Base-by-base conservation (phyloP, 2,329 filamentous ascomycete genomes). In the Colletotrichum gloeosporioides region DNA sequence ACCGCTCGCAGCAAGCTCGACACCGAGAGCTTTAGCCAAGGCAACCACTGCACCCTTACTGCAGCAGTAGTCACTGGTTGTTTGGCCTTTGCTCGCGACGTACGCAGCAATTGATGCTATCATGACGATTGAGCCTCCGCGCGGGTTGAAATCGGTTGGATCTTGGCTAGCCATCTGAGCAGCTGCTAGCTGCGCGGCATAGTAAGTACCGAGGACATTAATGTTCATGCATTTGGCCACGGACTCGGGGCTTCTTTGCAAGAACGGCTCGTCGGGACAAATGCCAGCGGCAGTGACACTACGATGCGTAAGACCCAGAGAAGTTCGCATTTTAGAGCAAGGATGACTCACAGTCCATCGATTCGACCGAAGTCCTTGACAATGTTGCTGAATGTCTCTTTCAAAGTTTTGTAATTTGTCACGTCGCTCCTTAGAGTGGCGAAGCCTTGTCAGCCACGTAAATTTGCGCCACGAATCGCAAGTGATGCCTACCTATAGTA, bases 21-120 rank as follows among this genome's bases (percentile, higher is more conserved):
- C 81, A 4, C 82, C 83, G 3, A 86, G 78, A 16, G 77, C 78
- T 44, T 85, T 87, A 9, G 88, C 89, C 61, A 90, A 81, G 57
- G 85, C 82, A 12, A 86, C 81, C 8, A 88, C 87, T 0, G 87
- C 88, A 12, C 85, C 86, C 77, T 90, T 90, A 57, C 83, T 86
- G 4, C 87, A 85, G 69, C 85, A 87, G 78, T 89, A 90, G 22
- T 82, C 83, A 70, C 82, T 83, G 1, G 79, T 82, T 12, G 63
- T 75, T 71, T 84, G 83, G 15, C 78, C 82, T 34, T 82, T 82
- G 69, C 80, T 82, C 7, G 82, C 80, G 10, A 79, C 76, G 49
- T 83, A 79, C 1, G 82, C 82, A 10, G 83, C 80, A 57, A 83
- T 82, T 6, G 82, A 85, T 7, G 81, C 83, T 67, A 84, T 83